These are phyloP conservation scores for Ailanthus altissimus DNA, from an alignment of 345 rosid genomes.

Conservation along the genomic window DNA sequence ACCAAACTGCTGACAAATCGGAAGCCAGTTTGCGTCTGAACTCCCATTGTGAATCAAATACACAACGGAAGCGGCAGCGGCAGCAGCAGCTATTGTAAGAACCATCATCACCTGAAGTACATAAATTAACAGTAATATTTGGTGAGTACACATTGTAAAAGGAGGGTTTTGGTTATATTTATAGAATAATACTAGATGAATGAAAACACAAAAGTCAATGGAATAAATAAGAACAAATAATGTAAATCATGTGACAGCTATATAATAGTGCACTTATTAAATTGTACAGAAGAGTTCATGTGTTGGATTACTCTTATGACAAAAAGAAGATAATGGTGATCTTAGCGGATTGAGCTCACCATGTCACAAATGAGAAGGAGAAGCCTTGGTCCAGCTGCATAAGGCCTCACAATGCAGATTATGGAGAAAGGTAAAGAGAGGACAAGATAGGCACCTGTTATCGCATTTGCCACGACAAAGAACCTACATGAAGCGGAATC, in stretches of 20 bases:
- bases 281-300: too few relatives aligned
- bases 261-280: too few relatives aligned
- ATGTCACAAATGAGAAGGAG: constrained; percentile 48
- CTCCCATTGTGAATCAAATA: constrained; percentile 57
- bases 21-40: constrained; percentile 41
- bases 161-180: not conserved
- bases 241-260: too few relatives aligned
- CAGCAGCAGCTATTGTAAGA: constrained; percentile 34
- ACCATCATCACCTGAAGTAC: constrained; percentile 39
- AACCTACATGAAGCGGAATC: constrained; percentile 32
- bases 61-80: constrained; percentile 40
- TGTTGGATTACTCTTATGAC: too few relatives aligned
- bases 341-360: constrained; percentile 15
- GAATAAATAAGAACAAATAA: too few relatives aligned
- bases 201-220: too few relatives aligned
- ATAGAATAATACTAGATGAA: too few relatives aligned
- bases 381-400: constrained; percentile 38
- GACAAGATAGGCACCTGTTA: constrained; percentile 47
- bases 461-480: constrained; percentile 43
- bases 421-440: constrained; percentile 60
- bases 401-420: constrained; percentile 49
- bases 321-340: not conserved
- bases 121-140: not conserved
- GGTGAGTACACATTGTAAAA: too few relatives aligned
- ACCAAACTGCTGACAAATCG: constrained; percentile 53